A percentile compares a stretch with the other conserved stretches of the same genome.
These are phyloP conservation scores for Rhodotorula graminis DNA, from an alignment of 768 basidiomycete species.

Conservation along the genomic window DNA sequence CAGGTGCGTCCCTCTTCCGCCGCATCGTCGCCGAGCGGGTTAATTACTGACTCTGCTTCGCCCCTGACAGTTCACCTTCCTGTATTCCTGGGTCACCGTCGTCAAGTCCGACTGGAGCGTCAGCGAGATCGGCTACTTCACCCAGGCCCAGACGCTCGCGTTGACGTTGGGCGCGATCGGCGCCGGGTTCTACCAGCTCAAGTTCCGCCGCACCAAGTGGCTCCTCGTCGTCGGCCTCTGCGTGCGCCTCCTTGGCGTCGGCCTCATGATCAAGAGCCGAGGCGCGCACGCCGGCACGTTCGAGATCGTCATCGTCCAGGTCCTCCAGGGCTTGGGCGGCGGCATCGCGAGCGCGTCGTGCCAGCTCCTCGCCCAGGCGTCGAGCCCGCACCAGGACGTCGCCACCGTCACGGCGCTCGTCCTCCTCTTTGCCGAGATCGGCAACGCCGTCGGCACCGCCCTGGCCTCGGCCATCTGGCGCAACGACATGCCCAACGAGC, in stretches of 20 bases:
- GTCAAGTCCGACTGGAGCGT: constrained; percentile 41
- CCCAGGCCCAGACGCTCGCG: constrained; percentile 49
- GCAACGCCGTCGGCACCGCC: constrained; percentile 47
- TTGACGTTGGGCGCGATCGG: constrained; percentile 62
- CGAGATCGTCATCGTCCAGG: constrained; percentile 60
- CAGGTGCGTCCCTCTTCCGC: constrained; percentile 57
- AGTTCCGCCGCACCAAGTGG: constrained; percentile 56
- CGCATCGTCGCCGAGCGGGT: too few relatives aligned
- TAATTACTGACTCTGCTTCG: constrained; percentile 38
- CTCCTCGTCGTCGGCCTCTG: constrained; percentile 59
- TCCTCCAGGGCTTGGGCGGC: constrained; percentile 70
- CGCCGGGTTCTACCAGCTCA: constrained; percentile 59
- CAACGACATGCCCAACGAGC: constrained; percentile 57
- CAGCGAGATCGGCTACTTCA: constrained; percentile 55
- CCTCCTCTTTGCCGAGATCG: constrained; percentile 48
- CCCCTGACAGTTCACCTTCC: background rate
- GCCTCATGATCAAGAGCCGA: constrained; percentile 66
- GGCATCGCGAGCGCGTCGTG: constrained; percentile 56
- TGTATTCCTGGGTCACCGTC: constrained; percentile 9
- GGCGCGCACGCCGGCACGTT: constrained; percentile 54
- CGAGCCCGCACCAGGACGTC: constrained; percentile 48
- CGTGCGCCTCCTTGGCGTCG: constrained; percentile 62
- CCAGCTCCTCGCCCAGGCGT: constrained; percentile 47
- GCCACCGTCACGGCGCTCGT: constrained; percentile 48
- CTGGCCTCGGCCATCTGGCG: constrained; percentile 42